Evolutionary conservation across 805 yeast genomes (phyloP), one percentile per base, ranked within the genome.

Genomic region (Yarrowia yakushimensis): DNA sequence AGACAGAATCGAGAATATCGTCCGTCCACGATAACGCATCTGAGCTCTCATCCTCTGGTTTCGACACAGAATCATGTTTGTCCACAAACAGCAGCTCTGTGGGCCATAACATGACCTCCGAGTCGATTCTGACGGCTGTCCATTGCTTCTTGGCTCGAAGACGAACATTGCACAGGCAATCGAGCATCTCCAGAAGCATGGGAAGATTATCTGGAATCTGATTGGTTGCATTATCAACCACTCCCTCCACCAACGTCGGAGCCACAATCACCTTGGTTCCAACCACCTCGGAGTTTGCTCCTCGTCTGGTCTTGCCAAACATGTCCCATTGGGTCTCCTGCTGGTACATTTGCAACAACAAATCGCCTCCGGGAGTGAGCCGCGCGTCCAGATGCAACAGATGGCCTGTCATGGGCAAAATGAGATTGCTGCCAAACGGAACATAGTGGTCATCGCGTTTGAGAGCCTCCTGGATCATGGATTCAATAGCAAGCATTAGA

Each of bases 361-460:
- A 18, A 15, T 69, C 72, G 6, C 72, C 72, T 10, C 54, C 45
- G 8, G 68, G 48, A 1, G 64, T 60, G 17, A 68, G 62, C 11
- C 63, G 54, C 2, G 70, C 65, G 23, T 66, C 69, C 34, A 68
- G 28, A 50, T 67, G 65, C 10, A 68, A 27, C 12, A 69, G 37
- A 17, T 48, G 62, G n/a, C 63, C 66, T 7, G 63, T 63, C 10
- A 15, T 17, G 12, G 63, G 60, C 15, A 67, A n/a, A 25, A 65
- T 52, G n/a, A 61, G 39, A 20, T 57, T 20, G 8, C 33, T 22
- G 13, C 69, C 68, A 39, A 68, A 65, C 2, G 67, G 68, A 6
- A 67, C 55, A 60, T 63, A 65, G 3, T 33, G 39, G 4, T 45
- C 50, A 9, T 63, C 60, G 4, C 64, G 28, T 10, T 64, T 60